A percentile compares a stretch with the other conserved stretches of the same genome.
Evolutionary conservation across 148 eudicot genomes (phyloP).

Genomic region (Simmondsia chinensis): DNA sequence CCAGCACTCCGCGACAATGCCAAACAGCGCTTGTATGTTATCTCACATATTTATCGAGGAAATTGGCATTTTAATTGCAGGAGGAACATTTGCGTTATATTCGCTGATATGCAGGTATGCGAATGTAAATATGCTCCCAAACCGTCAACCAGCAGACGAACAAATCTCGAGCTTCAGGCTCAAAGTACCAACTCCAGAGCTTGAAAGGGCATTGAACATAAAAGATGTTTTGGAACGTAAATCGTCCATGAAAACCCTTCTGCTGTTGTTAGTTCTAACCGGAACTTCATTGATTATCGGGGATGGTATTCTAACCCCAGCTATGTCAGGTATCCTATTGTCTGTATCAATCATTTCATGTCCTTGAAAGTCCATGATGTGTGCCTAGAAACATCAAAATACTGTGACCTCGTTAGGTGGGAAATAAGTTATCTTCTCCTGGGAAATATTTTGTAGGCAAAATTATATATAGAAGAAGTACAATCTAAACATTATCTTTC

Average conservation of each 20-base stretch:
- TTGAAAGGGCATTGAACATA: constrained; percentile 80
- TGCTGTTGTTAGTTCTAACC: constrained; percentile 70
- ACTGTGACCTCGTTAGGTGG: no score
- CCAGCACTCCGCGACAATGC: no score
- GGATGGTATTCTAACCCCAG: constrained; percentile 93
- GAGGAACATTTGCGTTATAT: constrained; percentile 94
- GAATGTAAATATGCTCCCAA: constrained; percentile 76
- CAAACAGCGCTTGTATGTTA: no score
- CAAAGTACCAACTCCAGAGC: constrained; percentile 91
- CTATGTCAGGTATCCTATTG: constrained; percentile 73
- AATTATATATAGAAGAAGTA: no score
- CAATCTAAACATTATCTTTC: no score
- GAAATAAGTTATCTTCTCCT: no score
- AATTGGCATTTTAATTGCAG: constrained; percentile 27
- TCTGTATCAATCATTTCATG: background rate
- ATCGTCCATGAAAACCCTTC: constrained; percentile 50
- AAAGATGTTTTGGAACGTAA: constrained; percentile 65
- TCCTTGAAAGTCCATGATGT: background rate
- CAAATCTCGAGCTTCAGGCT: constrained; percentile 86
- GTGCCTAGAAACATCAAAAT: no score
- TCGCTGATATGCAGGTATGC: constrained; percentile 90
- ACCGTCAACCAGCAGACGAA: constrained; percentile 85
- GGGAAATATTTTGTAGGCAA: no score
- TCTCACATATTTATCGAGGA: constrained; percentile 4
- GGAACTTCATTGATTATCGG: constrained; percentile 96